phyloP scores from a whole-genome alignment of 2,329 filamentous ascomycete species.

The Fusarium sororula region DNA sequence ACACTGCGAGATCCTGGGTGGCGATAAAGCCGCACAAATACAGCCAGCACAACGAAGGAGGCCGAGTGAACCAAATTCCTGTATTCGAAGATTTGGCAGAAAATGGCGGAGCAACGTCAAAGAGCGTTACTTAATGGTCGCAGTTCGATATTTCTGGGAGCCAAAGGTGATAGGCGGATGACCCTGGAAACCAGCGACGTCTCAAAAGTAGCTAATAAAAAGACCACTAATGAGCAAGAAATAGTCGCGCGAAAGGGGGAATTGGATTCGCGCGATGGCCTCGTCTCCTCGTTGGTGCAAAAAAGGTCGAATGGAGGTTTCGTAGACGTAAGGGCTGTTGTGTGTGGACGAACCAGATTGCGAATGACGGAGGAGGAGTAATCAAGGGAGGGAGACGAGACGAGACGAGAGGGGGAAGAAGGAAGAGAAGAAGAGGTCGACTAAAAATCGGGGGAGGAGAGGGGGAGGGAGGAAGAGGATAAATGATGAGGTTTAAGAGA shows the following conservation, averaged over 20 bases:
- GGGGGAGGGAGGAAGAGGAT: slow-evolving; percentile 13
- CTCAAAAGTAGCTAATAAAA: slow-evolving; percentile 1
- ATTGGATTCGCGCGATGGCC: slow-evolving; percentile 6
- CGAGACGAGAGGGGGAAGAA: slow-evolving; percentile 3
- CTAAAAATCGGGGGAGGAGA: slow-evolving; percentile 20
- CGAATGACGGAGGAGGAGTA: slow-evolving; percentile 16
- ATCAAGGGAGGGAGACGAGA: slow-evolving; percentile 22
- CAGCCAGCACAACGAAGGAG: slow-evolving; percentile 39
- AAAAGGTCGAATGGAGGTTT: slow-evolving; percentile 20
- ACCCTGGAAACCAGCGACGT: slow-evolving; percentile 2
- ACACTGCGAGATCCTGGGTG: slow-evolving; percentile 5
- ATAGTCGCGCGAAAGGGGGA: slow-evolving; percentile 8
- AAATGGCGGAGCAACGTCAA: slow-evolving; percentile 39
- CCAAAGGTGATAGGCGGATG: slow-evolving; percentile 12
- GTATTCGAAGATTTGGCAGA: slow-evolving; percentile 1
- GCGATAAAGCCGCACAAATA: slow-evolving; percentile 17
- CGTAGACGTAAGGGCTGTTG: slow-evolving; percentile 29
- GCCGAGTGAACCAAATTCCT: slow-evolving; percentile 23
- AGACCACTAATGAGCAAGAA: slow-evolving; percentile 6
- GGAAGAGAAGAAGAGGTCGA: slow-evolving; percentile 15
- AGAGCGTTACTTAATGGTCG: slow-evolving; percentile 29
- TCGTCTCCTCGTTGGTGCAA: slow-evolving; percentile 28
- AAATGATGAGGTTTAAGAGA: slow-evolving; percentile 19
- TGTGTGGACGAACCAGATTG: slow-evolving; percentile 22
- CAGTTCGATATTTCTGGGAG: slow-evolving; percentile 6